Base-by-base conservation (phyloP, 2,329 filamentous ascomycete species). In the Aspergillus glaucus region DNA sequence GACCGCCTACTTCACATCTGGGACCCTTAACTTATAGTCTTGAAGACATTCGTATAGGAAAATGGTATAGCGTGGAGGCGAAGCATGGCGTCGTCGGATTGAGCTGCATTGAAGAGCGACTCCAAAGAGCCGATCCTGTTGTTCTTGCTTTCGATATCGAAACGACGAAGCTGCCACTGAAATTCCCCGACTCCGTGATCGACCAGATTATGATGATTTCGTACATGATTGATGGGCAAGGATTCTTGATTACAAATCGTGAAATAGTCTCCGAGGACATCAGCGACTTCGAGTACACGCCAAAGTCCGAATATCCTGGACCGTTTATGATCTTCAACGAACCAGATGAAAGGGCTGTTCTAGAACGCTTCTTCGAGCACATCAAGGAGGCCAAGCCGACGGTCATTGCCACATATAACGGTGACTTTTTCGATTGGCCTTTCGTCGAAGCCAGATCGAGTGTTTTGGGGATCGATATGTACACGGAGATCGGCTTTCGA, bases 151-250 rank as follows among this genome's bases (percentile, higher is more conserved):
- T 85, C 71, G 93, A 98, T 82, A 98, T 98, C 63, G 93, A 98
- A 71, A 98, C 93, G 2, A 92, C 88, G 4, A 98, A 98, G 65
- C 76, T 93, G 14, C 93, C 94, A 1, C 76, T 98, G 47, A 98
- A 98, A 68, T 98, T 98, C 60, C 94, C 93, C 22, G 94, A 98
- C 65, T 85, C 93, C 1, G 81, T 90, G 3, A 85, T 95, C 54
- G 93, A 98, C 71, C 92, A 95, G 67, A 86, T 98, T 64, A 98
- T 98, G 91, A 98, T 98, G 93, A 92, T 98, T 67, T 98, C 94
- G 28, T 98, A 98, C 75, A 98, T 98, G 94, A 97, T 98, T 61
- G 93, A 98, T 60, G 94, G 93, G 0, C 91, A 95, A 70, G 93
- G 93, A 4, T 98, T 97, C 60, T 77, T 98, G 32, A 97, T 98